These are phyloP conservation scores for Dryas drummondii DNA, from an alignment of 306 rosid species.

Conservation along the genomic window DNA sequence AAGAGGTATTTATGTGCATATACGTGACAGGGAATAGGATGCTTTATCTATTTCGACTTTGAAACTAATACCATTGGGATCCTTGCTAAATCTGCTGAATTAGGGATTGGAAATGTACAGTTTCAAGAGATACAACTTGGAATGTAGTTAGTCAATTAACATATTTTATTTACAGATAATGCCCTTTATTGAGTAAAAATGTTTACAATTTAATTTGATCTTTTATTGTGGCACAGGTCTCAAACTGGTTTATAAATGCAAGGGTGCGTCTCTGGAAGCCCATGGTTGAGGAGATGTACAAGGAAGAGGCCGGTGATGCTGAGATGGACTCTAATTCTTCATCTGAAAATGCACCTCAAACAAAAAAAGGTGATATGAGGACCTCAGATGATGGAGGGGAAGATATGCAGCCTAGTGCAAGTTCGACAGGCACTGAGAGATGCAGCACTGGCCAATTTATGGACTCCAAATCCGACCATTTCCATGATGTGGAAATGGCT, in stretches of 20 bases:
- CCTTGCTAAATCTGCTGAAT: conserved; percentile 1
- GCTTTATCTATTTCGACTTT: not conserved
- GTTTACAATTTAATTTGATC: not conserved
- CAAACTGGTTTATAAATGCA: conserved; percentile 90
- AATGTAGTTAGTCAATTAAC: not conserved
- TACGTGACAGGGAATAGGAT: not conserved
- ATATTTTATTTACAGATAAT: not conserved
- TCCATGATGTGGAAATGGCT: conserved; percentile 42
- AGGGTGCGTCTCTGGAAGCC: conserved; percentile 91
- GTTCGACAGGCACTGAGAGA: conserved; percentile 47
- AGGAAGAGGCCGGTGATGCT: conserved; percentile 63
- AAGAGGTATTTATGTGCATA: not conserved
- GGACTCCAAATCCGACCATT: conserved; percentile 48
- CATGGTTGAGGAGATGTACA: conserved; percentile 90
- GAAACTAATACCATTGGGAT: not conserved
- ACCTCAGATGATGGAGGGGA: conserved; percentile 43
- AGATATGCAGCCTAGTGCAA: conserved; percentile 55
- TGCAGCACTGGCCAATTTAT: conserved; percentile 44
- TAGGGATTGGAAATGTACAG: not conserved
- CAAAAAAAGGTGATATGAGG: conserved; percentile 46
- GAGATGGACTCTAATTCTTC: conserved; percentile 68
- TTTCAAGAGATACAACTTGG: not conserved
- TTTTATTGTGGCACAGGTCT: conserved; percentile 45
- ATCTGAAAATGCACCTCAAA: conserved; percentile 57
- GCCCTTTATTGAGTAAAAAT: not conserved